A percentile compares a stretch with the other conserved stretches of the same genome.
These are phyloP conservation scores for Fusarium napiforme DNA, from an alignment of 2,329 filamentous ascomycete species.

Conservation along the genomic window DNA sequence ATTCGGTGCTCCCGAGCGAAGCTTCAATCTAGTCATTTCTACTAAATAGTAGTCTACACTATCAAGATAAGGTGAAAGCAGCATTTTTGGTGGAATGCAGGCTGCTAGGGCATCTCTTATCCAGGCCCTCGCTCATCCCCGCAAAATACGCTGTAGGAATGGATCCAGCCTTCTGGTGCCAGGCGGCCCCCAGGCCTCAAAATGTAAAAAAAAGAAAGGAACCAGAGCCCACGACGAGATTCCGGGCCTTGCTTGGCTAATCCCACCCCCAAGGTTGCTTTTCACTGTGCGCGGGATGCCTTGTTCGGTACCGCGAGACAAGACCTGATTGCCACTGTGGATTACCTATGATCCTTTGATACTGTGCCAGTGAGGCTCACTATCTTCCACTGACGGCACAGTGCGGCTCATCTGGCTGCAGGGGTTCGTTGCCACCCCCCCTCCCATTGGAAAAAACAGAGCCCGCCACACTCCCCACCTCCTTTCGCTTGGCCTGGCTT, in stretches of 20 bases:
- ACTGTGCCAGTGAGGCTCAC: conserved; percentile 14
- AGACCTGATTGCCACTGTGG: conserved; percentile 29
- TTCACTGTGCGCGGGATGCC: conserved; percentile 24
- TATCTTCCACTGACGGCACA: conserved; percentile 7
- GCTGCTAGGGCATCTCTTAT: conserved; percentile 20
- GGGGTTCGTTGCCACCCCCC: conserved; percentile 4
- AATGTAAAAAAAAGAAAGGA: conserved; percentile 2
- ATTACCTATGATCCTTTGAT: conserved; percentile 14
- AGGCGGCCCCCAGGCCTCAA: conserved; percentile 19
- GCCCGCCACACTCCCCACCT: conserved; percentile 15
- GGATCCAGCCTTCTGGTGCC: conserved; percentile 16
- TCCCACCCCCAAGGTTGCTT: not conserved
- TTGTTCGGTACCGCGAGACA: conserved; percentile 13
- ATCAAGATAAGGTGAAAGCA: not conserved
- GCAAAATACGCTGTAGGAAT: conserved; percentile 30
- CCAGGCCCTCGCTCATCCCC: conserved; percentile 31
- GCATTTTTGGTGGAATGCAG: conserved; percentile 10
- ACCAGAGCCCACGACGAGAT: conserved; percentile 18
- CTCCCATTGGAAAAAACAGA: not conserved
- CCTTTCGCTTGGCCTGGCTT: conserved; percentile 9
- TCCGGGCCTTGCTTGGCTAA: conserved; percentile 12
- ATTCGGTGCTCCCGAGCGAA: conserved; percentile 29
- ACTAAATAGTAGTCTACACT: not conserved
- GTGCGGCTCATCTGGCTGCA: conserved; percentile 1
- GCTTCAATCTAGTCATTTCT: not conserved